phyloP scores from a whole-genome alignment of 371 early-diverging fungal species.

The Blakeslea trispora region DNA sequence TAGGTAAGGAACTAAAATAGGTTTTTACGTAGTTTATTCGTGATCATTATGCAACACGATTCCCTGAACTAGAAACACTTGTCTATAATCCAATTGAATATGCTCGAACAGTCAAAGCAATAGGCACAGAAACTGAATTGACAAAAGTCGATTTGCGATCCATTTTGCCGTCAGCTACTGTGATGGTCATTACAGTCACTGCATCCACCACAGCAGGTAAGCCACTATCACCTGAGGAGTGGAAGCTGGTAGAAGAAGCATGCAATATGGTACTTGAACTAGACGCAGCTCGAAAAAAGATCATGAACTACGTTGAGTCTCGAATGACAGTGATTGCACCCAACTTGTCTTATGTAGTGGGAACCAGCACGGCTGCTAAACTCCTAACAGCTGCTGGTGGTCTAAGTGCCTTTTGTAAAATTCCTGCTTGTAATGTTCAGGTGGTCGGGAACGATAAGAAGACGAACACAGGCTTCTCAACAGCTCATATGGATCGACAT shows the following conservation, averaged over 20 bases:
- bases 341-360: constrained; percentile 88
- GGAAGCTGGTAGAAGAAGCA: constrained; percentile 73
- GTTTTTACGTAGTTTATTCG: constrained; percentile 69
- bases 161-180: constrained; percentile 81
- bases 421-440: constrained; percentile 90
- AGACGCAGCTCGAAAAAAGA: constrained; percentile 70
- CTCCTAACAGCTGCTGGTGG: constrained; percentile 93
- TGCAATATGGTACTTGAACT: constrained; percentile 81
- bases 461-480: constrained; percentile 80
- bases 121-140: constrained; percentile 77
- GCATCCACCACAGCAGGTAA: constrained; percentile 83
- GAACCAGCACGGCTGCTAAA: constrained; percentile 88
- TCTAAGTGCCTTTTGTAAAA: constrained; percentile 79
- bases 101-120: constrained; percentile 83
- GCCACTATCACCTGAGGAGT: constrained; percentile 61
- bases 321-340: constrained; percentile 94
- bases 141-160: constrained; percentile 72
- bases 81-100: constrained; percentile 89
- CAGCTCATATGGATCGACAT: constrained; percentile 70
- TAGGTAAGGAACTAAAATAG: background rate
- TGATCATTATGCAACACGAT: constrained; percentile 86
- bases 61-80: constrained; percentile 90
- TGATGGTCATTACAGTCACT: constrained; percentile 94
- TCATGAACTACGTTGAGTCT: constrained; percentile 90
- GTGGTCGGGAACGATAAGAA: constrained; percentile 61